Base-by-base conservation (phyloP, 139 green algal genomes). In the Micractinium conductrix region DNA sequence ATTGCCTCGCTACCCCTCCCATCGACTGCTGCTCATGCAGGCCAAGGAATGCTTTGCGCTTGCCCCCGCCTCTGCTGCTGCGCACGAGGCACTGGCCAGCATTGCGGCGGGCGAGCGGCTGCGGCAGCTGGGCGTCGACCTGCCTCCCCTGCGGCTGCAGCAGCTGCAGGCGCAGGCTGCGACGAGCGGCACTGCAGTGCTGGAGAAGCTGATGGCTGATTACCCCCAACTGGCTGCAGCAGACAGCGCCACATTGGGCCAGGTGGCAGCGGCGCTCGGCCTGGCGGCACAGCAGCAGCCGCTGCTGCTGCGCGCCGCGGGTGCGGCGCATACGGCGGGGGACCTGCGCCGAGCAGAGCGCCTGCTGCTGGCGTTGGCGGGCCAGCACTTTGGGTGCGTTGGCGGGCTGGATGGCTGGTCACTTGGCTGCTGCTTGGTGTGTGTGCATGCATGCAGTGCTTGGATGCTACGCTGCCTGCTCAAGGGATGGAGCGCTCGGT, bases 131-230 rank as follows among this genome's bases (percentile, higher is more conserved):
- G 87, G 87, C 35, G 26, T 90, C 4, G 60, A 87, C 12, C 28
- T 90, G 68, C 55, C 78, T 1, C 84, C 78, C 2, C 40, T 84
- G 26, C 78, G 90, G 78, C 65, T 90, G 37, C 86, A 63, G 43
- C 78, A 90, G 65, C 73, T 80, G 70, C 67, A 35, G 42, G 68
- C 84, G n/a, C 58, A 53, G 45, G 67, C 78, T 5, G 70, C 67
- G 2, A 26, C 28, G 2, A 43, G 74, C 2, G 33, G 45, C 28
- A 48, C 4, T 16, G 12, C 30, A 12, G 76, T 81, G 24, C 53
- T 79, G 68, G 67, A 82, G 38, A 22, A 53, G 42, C n/a, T 89
- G 33, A 35, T 78, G 0, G n/a, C 37, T n/a, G 58, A 72, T 22
- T n/a, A 87, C 44, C 73, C 73, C 0, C 35, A 60, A 55, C 58